These are phyloP conservation scores for Fusarium virguliforme DNA, from an alignment of 2,329 filamentous ascomycete genomes.

Conservation along the genomic window DNA sequence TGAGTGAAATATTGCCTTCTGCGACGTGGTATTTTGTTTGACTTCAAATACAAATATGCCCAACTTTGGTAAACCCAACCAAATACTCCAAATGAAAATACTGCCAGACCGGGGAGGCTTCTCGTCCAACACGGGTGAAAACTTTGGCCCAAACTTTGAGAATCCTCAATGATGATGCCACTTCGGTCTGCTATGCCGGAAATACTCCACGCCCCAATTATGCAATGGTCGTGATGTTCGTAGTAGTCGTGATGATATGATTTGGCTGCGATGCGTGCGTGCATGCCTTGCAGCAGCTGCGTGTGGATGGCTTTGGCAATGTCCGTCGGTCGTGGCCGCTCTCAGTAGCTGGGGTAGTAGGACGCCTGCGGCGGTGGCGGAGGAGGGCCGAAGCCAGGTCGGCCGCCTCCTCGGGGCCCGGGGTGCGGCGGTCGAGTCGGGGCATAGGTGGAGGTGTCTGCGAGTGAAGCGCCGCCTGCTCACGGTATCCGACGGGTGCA, in stretches of 20 bases:
- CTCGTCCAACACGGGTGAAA: conserved; percentile 44
- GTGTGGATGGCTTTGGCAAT: conserved; percentile 32
- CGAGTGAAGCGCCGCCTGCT: conserved; percentile 47
- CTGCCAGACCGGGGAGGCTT: conserved; percentile 39
- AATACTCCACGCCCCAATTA: conserved; percentile 50
- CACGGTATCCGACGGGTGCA: conserved; percentile 48
- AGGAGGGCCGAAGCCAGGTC: conserved; percentile 40
- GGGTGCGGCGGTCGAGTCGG: conserved; percentile 49
- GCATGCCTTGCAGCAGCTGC: conserved; percentile 33
- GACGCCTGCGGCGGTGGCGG: conserved; percentile 43
- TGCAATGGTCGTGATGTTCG: conserved; percentile 52
- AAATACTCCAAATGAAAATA: conserved; percentile 50
- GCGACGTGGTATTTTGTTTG: conserved; percentile 49
- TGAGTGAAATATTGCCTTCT: conserved; percentile 43
- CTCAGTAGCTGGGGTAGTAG: conserved; percentile 45
- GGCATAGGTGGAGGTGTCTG: conserved; percentile 51
- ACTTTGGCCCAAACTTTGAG: conserved; percentile 48
- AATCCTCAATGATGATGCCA: conserved; percentile 46
- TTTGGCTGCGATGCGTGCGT: conserved; percentile 19
- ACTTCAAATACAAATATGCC: conserved; percentile 46
- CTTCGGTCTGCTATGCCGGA: conserved; percentile 44
- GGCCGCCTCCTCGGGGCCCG: conserved; percentile 48
- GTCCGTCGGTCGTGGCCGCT: conserved; percentile 21
- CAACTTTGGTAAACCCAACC: conserved; percentile 38
- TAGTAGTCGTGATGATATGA: conserved; percentile 51